Percentiles rank a stretch among this genome's conserved stretches.
Evolutionary conservation across 1,284 basidiomycete species (phyloP).

Genomic region (Fomitiporia mediterranea): DNA sequence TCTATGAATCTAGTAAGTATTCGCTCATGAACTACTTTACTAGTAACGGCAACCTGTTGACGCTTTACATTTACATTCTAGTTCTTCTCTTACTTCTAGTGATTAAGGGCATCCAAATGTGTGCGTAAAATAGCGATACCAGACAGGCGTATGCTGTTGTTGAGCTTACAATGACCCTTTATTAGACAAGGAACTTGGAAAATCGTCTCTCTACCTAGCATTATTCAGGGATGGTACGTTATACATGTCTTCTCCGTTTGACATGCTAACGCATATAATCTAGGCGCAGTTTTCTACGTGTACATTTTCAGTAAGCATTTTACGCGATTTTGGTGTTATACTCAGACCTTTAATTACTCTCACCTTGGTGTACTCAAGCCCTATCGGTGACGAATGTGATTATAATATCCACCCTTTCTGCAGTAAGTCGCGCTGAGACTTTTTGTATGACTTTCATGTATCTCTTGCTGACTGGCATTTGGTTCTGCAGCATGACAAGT

Average conservation of each 20-base stretch:
- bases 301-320: slow-evolving; percentile 3
- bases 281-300: slow-evolving; percentile 8
- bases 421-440: too few species aligned
- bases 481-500: background rate
- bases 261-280: background rate
- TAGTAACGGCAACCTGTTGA: background rate
- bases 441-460: too few species aligned
- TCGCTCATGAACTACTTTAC: background rate
- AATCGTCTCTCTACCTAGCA: background rate
- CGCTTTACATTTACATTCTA: background rate
- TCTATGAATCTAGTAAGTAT: slow-evolving; percentile 7
- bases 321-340: background rate
- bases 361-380: background rate
- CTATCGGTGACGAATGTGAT: slow-evolving; percentile 10
- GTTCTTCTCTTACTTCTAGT: background rate
- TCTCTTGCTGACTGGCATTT: background rate
- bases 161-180: background rate
- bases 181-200: slow-evolving; percentile 1
- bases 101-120: background rate
- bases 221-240: slow-evolving; percentile 9
- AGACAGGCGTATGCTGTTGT: too few species aligned
- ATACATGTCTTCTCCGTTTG: background rate
- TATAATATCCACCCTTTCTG: slow-evolving; percentile 1
- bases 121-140: background rate
- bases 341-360: too few species aligned